Evolutionary conservation across 495 filamentous ascomycete genomes (phyloP), one percentile per base, ranked within the genome.

Genomic region (Hypoxylon fuscum): DNA sequence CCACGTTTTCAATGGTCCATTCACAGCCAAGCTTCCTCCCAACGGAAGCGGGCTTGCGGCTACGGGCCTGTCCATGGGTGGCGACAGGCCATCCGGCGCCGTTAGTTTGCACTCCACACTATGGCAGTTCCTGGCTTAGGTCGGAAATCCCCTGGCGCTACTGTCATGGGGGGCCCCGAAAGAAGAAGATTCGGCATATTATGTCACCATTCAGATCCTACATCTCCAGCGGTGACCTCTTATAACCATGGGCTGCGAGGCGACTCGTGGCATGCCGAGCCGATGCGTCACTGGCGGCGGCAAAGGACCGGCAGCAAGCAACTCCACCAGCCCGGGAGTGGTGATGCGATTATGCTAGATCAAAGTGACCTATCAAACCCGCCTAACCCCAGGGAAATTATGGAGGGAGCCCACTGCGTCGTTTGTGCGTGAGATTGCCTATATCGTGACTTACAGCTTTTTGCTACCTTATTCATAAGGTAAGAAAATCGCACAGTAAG

Each of bases 341-440:
- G 38, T 29, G 32, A 65, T 45, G 22, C 29, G n/a, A n/a, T n/a
- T 23, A 22, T 53, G 14, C 40, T 45, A n/a, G 34, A 20, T 29
- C 20, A 41, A 21, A 47, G 60, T 61, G 63, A 52, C 63, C 63
- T 61, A 49, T 61, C 63, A 57, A 50, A 32, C 52, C 45, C 40
- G 6, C 50, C 50, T 17, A 44, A 22, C 7, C 50, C 44, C 17
- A 23, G 47, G 57, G 44, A 42, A 40, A 41, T 47, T 61, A 32
- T 41, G 51, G 52, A 47, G 41, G 52, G 35, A n/a, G 5, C 9
- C 45, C 15, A 7, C 46, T 58, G 51, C 53, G 57, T 37, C 51
- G 52, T 66, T 66, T 66, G 63, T 57, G 57, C 52, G 41, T 66
- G 57, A 29, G 46, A 59, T 51, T 50, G 49, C 43, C 15, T 9